Evolutionary conservation across 345 rosid genomes (phyloP).

Genomic region (Populus euphratica): DNA sequence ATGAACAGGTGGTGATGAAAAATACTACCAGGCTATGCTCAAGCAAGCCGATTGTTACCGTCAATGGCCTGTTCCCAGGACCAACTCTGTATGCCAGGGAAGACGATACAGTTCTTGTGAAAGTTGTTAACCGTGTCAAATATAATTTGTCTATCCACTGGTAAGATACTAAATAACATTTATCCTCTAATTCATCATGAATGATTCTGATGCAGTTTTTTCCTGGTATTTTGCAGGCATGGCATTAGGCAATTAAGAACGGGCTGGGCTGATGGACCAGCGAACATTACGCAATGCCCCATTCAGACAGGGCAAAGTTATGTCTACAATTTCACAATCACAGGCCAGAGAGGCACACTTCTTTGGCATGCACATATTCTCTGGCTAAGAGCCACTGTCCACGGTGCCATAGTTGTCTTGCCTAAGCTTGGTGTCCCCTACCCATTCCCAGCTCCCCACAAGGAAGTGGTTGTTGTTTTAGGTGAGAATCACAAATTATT

Average conservation of each 20-base stretch:
- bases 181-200: background rate
- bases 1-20: constrained; percentile 38
- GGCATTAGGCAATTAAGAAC: constrained; percentile 67
- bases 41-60: constrained; percentile 39
- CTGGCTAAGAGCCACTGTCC: constrained; percentile 67
- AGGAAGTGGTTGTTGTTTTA: constrained; percentile 46
- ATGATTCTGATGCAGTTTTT: background rate
- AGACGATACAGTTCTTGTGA: constrained; percentile 51
- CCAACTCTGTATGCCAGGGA: constrained; percentile 51
- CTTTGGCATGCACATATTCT: constrained; percentile 71
- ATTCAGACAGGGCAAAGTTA: constrained; percentile 57
- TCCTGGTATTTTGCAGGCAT: constrained; percentile 45
- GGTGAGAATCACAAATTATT: constrained; percentile 23
- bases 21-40: constrained; percentile 38
- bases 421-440: constrained; percentile 65
- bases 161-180: constrained; percentile 20
- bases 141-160: constrained; percentile 66
- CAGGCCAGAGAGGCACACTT: constrained; percentile 68
- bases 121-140: constrained; percentile 53
- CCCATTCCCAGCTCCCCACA: constrained; percentile 57
- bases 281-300: constrained; percentile 78
- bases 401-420: constrained; percentile 61
- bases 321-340: constrained; percentile 52
- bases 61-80: constrained; percentile 51
- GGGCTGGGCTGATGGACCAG: constrained; percentile 88